Evolutionary conservation across 495 filamentous ascomycete species (phyloP).

Genomic region (Neurospora sp.): DNA sequence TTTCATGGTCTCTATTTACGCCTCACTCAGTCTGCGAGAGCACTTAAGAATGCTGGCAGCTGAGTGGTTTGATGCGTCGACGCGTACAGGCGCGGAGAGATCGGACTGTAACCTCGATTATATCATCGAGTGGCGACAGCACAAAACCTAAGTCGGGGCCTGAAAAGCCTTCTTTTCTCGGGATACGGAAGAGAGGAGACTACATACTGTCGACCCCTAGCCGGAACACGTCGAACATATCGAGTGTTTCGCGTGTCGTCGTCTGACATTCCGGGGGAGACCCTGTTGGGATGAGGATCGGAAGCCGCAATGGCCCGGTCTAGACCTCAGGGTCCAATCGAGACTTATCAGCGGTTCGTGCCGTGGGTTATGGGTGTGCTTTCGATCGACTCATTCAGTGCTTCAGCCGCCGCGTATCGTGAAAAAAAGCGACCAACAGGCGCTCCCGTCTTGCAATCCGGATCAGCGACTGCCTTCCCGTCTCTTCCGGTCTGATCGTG

Average conservation of each 20-base stretch:
- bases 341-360: neutral
- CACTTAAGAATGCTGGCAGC: neutral
- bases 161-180: neutral
- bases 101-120: neutral
- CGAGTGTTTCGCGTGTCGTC: neutral
- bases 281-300: neutral
- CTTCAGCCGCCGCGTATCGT: neutral
- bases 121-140: neutral
- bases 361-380: neutral
- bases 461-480: neutral
- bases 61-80: neutral
- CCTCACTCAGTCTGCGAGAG: neutral
- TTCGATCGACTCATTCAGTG: neutral
- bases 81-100: neutral
- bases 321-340: neutral
- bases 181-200: neutral
- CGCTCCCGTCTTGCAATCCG: neutral
- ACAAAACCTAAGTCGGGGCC: neutral
- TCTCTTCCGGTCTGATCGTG: neutral
- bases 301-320: neutral
- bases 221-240: neutral
- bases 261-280: neutral
- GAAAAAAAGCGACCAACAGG: neutral
- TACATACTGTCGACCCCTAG: neutral
- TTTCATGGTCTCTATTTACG: neutral